A percentile compares a stretch with the other conserved stretches of the same genome.
These are phyloP conservation scores for Populus pruinosa DNA, from an alignment of 345 rosid genomes.

Conservation along the genomic window DNA sequence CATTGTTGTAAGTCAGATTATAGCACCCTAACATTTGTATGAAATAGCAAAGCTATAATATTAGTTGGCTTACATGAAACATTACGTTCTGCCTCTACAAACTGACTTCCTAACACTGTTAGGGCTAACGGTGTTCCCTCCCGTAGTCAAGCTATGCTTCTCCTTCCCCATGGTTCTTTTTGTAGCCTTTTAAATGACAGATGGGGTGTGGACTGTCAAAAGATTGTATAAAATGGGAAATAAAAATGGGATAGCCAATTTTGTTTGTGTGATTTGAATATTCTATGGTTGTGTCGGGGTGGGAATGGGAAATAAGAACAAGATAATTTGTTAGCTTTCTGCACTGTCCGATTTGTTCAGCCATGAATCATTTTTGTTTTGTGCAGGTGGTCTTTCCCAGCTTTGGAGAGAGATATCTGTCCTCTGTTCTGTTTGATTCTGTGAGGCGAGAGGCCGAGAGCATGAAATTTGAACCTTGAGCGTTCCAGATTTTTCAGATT, in stretches of 20 bases:
- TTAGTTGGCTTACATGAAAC: background rate
- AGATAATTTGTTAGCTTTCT: background rate
- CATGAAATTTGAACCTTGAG: conserved; percentile 62
- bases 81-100: background rate
- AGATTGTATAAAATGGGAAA: background rate
- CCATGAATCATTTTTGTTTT: background rate
- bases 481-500: background rate
- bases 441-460: conserved; percentile 63
- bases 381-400: conserved; percentile 44
- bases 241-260: background rate
- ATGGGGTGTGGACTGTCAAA: background rate
- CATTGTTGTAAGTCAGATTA: conserved; percentile 44
- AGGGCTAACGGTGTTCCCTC: no score
- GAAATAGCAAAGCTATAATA: background rate
- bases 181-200: background rate
- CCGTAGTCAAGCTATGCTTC: no score
- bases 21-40: background rate
- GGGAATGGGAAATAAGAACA: background rate
- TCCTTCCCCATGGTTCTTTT: background rate
- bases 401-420: conserved; percentile 83
- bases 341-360: background rate
- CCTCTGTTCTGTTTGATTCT: conserved; percentile 70
- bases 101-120: no score
- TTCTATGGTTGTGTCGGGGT: background rate
- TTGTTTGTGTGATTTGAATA: background rate